Evolutionary conservation across 2,329 filamentous ascomycete genomes (phyloP), one percentile per base, ranked within the genome.

Genomic region (Pseudogymnoascus sp.): DNA sequence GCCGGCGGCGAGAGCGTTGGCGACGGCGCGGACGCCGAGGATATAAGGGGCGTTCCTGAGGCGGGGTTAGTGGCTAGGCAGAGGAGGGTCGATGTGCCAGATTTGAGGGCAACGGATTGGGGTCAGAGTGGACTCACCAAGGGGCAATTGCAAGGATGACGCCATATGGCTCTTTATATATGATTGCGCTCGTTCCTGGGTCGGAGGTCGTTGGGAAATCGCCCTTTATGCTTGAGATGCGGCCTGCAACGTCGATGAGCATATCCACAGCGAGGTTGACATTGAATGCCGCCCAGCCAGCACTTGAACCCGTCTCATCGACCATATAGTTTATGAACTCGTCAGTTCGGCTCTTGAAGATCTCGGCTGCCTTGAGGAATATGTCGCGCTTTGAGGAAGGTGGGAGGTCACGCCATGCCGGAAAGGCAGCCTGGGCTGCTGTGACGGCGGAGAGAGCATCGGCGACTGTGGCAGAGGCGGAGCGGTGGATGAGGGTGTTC

Each of bases 131-230:
- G 8, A 66, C 76, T 67, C 77, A 92, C 90, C 91, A 96, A 8
- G 91, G 89, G 2, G 88, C 89, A 72, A 95, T 91, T 2, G 84
- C 86, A 31, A 95, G 76, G 13, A 92, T 80, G 6, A 94, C 90
- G 1, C 91, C 91, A 67, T 84, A 91, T 0, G 91, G 90, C 73
- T 92, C 88, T 70, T 85, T 87, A 65, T 86, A 74, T 3, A 95
- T 75, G 66, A 94, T 77, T 0, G 85, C 89, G 58, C 75, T 78
- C 24, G 79, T 78, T 0, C 78, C 80, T 37, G 82, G 77, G 13
- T 81, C 67, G 1, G 66, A 62, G 1, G 72, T 66, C 8, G 69
- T 68, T 4, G 78, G 74, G 21, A 75, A 70, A 39, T 68, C 70
- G 1, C 71, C 75, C 36, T 72, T 65, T 58, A 75, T 69, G 13